phyloP scores from a whole-genome alignment of 73 alveolate species.

The Stentor roeselii region DNA sequence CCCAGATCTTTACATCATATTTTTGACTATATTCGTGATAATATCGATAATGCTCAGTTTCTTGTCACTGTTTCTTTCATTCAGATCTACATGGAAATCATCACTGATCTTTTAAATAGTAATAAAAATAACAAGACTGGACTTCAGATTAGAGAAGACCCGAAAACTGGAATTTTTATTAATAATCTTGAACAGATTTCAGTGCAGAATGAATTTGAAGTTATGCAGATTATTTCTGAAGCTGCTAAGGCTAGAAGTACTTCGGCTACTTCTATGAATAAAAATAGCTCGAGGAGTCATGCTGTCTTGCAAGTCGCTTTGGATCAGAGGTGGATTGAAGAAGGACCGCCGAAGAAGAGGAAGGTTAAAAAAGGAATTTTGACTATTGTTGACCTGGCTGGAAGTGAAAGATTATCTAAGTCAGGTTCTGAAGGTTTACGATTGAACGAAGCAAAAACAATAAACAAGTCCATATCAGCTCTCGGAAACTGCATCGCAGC shows the following conservation, averaged over 20 bases:
- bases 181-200: conserved; percentile 58
- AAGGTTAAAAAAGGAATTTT: conserved; percentile 38
- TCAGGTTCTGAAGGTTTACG: conserved; percentile 95
- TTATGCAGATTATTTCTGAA: conserved; percentile 53
- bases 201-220: conserved; percentile 62
- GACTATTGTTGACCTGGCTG: conserved; percentile 96
- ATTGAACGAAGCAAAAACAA: conserved; percentile 96
- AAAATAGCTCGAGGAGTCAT: conserved; percentile 86
- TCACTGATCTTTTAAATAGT: conserved; percentile 72
- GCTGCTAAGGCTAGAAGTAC: conserved; percentile 74
- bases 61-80: conserved; percentile 76
- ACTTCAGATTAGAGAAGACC: conserved; percentile 78
- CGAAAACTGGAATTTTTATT: conserved; percentile 82
- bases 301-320: conserved; percentile 83
- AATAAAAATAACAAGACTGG: background rate
- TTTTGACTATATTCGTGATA: conserved; percentile 69
- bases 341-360: conserved; percentile 15
- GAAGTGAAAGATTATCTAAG: conserved; percentile 92
- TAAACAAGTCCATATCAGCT: conserved; percentile 95
- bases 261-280: conserved; percentile 84
- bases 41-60: conserved; percentile 75
- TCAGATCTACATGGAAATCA: conserved; percentile 87
- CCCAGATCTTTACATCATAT: conserved; percentile 85
- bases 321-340: conserved; percentile 83
- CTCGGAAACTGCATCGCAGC: conserved; percentile 96